Evolutionary conservation across 1,284 basidiomycete genomes (phyloP).

Genomic region (Vanrija sp.): DNA sequence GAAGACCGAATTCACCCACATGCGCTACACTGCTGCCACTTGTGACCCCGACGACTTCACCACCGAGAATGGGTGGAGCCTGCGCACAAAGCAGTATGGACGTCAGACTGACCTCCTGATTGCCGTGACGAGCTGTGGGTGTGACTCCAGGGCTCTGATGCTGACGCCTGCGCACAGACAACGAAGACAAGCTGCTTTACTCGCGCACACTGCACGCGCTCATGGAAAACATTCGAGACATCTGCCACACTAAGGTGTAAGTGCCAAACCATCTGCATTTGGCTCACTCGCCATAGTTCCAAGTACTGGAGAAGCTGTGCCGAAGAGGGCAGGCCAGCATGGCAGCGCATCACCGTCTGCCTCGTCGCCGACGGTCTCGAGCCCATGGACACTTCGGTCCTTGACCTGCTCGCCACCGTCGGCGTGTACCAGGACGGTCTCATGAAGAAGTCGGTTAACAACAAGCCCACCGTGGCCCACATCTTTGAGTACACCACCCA

Average conservation of each 20-base stretch:
- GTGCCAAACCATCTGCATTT: neutral
- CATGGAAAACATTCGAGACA: conserved; percentile 97
- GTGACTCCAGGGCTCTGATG: neutral
- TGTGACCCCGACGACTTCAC: conserved; percentile 91
- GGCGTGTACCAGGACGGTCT: conserved; percentile 91
- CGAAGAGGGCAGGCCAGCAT: conserved; percentile 81
- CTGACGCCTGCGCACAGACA: conserved; percentile 46
- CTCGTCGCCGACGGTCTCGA: conserved; percentile 90
- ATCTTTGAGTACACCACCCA: conserved; percentile 93
- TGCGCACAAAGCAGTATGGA: conserved; percentile 79
- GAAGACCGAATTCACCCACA: conserved; percentile 54
- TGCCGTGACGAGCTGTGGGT: conserved; percentile 62
- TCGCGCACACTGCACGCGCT: conserved; percentile 89
- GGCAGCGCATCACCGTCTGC: conserved; percentile 91
- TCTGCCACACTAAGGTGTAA: conserved; percentile 82
- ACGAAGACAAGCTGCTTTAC: conserved; percentile 84
- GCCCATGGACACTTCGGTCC: conserved; percentile 89
- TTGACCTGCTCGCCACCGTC: conserved; percentile 81
- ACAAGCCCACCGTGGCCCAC: conserved; percentile 85
- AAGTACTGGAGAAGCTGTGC: conserved; percentile 84
- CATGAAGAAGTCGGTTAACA: conserved; percentile 89
- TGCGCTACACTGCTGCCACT: conserved; percentile 89
- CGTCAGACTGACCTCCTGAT: conserved; percentile 92
- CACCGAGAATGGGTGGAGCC: conserved; percentile 69
- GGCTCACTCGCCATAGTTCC: conserved; percentile 49